Conservation (phyloP, 352 stramenopile species). For the Phytophthora litchii region DNA sequence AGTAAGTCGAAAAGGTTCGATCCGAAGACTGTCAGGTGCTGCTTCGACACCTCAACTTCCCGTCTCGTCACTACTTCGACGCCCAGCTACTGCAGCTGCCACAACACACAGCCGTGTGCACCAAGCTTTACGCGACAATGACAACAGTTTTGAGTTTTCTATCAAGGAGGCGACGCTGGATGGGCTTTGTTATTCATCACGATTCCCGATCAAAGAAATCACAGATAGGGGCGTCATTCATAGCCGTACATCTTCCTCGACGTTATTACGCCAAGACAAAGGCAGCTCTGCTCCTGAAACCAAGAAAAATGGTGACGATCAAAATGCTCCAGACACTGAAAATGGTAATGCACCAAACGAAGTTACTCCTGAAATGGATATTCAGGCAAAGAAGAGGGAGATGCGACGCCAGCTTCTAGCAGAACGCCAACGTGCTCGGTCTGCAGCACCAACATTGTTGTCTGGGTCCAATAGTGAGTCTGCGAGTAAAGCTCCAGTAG, state of each 20-base stretch:
- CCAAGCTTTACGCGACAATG: conserved; percentile 55
- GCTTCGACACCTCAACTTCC: conserved; percentile 13
- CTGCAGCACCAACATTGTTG: conserved; percentile 19
- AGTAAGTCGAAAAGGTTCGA: conserved; percentile 12
- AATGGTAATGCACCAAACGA: conserved; percentile 3
- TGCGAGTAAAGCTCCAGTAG: conserved; percentile 2
- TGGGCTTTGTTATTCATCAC: conserved; percentile 59
- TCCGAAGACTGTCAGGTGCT: conserved; percentile 14
- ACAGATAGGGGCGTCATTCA: conserved; percentile 12
- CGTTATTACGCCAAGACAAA: conserved; percentile 21
- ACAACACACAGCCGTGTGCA: conserved; percentile 63
- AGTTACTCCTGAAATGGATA: conserved; percentile 8
- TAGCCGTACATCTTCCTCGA: conserved; percentile 19
- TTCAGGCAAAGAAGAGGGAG: conserved; percentile 30
- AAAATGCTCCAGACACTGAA: conserved; percentile 1
- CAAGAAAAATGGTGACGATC: conserved; percentile 5
- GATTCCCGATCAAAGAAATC: conserved; percentile 52
- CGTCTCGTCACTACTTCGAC: conserved; percentile 25
- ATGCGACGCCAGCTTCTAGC: conserved; percentile 26
- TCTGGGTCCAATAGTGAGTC: conserved; percentile 16
- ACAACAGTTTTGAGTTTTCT: conserved; percentile 63
- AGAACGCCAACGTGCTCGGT: conserved; percentile 23
- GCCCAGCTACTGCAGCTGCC: conserved; percentile 52
- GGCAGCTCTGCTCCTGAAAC: background rate
- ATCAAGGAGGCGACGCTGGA: conserved; percentile 53